Percentiles rank a stretch among this genome's conserved stretches.
These are phyloP conservation scores for Talaromyces amestolkiae DNA, from an alignment of 2,329 filamentous ascomycete species.

Conservation along the genomic window DNA sequence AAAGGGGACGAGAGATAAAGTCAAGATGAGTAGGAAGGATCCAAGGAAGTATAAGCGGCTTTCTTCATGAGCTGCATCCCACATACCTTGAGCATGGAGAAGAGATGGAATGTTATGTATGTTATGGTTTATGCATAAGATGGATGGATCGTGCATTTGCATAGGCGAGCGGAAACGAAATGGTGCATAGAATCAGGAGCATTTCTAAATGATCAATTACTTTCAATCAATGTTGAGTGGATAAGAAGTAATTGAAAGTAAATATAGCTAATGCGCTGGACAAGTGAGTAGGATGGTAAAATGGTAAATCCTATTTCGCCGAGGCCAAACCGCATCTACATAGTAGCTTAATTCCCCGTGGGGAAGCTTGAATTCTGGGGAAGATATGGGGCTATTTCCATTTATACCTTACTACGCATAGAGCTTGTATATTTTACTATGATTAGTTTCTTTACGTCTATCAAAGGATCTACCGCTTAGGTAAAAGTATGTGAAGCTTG, in stretches of 20 bases:
- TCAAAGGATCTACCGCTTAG: too few relatives aligned
- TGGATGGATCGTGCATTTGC: neutral
- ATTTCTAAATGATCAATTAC: neutral
- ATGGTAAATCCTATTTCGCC: neutral
- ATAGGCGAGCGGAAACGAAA: neutral
- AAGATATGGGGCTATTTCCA: slow-evolving; percentile 1
- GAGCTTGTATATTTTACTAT: too few relatives aligned
- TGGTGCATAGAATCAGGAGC: neutral
- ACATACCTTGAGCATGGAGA: neutral
- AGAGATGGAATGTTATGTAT: neutral
- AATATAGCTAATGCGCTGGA: neutral
- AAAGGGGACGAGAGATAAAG: slow-evolving; percentile 71
- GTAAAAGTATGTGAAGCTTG: too few relatives aligned
- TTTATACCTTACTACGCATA: too few relatives aligned
- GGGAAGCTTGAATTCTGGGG: neutral
- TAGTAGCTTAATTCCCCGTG: neutral
- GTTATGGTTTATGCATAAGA: neutral
- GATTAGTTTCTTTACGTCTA: too few relatives aligned
- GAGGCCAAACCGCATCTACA: neutral
- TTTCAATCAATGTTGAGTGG: neutral
- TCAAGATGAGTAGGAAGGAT: slow-evolving; percentile 69
- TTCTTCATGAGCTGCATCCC: neutral
- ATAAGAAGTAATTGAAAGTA: neutral
- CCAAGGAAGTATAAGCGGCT: slow-evolving; percentile 18
- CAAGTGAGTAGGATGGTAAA: neutral